Conservation (phyloP, 768 basidiomycete species). For the Amanita muscaria region DNA sequence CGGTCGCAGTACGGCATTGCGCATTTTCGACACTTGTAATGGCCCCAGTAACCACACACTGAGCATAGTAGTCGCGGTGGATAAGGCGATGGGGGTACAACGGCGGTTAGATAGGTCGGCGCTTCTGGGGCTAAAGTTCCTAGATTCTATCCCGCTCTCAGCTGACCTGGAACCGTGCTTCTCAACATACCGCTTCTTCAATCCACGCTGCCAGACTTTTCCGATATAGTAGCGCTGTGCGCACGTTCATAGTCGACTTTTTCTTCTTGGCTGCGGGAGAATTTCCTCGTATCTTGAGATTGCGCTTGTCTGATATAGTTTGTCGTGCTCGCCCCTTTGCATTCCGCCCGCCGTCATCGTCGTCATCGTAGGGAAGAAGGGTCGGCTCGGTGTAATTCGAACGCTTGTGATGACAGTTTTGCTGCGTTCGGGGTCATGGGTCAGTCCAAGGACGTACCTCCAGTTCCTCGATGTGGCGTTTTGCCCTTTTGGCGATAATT, state of each 20-base stretch:
- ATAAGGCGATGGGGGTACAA: slow-evolving; percentile 46
- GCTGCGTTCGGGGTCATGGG: slow-evolving; percentile 7
- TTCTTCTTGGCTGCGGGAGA: slow-evolving; percentile 53
- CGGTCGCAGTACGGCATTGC: slow-evolving; percentile 68
- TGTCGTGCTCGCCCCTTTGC: slow-evolving; percentile 66
- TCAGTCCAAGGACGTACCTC: slow-evolving; percentile 40
- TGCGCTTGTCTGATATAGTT: slow-evolving; percentile 71
- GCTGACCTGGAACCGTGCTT: not conserved
- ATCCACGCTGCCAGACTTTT: slow-evolving; percentile 68
- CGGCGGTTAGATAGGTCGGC: slow-evolving; percentile 68
- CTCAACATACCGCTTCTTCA: slow-evolving; percentile 65
- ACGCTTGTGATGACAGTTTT: slow-evolving; percentile 33
- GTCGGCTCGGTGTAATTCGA: slow-evolving; percentile 69
- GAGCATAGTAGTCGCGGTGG: slow-evolving; percentile 71
- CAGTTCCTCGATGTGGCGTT: slow-evolving; percentile 74
- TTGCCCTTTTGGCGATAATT: slow-evolving; percentile 65
- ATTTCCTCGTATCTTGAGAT: slow-evolving; percentile 38
- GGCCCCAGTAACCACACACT: slow-evolving; percentile 82
- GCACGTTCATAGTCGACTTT: slow-evolving; percentile 75
- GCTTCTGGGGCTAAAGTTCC: slow-evolving; percentile 39
- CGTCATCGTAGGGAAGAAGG: slow-evolving; percentile 33
- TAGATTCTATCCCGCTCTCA: slow-evolving; percentile 38
- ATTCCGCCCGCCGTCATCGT: slow-evolving; percentile 37
- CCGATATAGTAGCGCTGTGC: slow-evolving; percentile 73
- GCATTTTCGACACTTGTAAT: slow-evolving; percentile 72